phyloP scores from a whole-genome alignment of 441 rosid genomes.

The Lepidium campestre region DNA sequence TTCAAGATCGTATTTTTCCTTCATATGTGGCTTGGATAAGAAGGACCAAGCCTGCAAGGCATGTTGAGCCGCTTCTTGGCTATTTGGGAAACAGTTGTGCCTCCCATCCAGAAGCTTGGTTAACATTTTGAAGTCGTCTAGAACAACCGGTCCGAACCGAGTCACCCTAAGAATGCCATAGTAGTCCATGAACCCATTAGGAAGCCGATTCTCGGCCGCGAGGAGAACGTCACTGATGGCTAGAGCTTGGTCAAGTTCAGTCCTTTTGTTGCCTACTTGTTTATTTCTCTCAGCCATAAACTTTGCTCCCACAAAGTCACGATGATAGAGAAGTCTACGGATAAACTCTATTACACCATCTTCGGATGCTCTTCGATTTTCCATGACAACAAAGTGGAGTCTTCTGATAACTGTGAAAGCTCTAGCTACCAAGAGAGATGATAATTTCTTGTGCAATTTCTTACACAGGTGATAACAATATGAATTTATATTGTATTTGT shows the following conservation, averaged over 20 bases:
- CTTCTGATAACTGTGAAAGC: too few relatives aligned
- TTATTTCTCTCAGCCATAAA: too few relatives aligned
- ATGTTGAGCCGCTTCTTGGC: not conserved
- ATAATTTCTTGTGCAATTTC: too few relatives aligned
- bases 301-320: too few relatives aligned
- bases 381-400: too few relatives aligned
- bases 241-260: not conserved
- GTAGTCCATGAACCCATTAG: not conserved
- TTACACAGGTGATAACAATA: too few relatives aligned
- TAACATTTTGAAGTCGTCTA: not conserved
- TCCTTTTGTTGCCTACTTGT: not conserved
- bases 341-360: too few relatives aligned
- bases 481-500: too few relatives aligned
- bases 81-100: not conserved
- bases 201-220: not conserved
- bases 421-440: too few relatives aligned
- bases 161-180: not conserved
- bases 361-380: too few relatives aligned
- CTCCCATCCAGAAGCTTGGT: not conserved
- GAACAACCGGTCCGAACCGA: not conserved
- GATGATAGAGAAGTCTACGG: too few relatives aligned
- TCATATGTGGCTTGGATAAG: not conserved
- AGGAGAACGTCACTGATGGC: not conserved
- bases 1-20: not conserved
- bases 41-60: not conserved